Percentiles rank a stretch among this genome's conserved stretches.
These are phyloP conservation scores for Hemileia vastatrix DNA, from an alignment of 1,284 basidiomycete genomes.

Conservation along the genomic window DNA sequence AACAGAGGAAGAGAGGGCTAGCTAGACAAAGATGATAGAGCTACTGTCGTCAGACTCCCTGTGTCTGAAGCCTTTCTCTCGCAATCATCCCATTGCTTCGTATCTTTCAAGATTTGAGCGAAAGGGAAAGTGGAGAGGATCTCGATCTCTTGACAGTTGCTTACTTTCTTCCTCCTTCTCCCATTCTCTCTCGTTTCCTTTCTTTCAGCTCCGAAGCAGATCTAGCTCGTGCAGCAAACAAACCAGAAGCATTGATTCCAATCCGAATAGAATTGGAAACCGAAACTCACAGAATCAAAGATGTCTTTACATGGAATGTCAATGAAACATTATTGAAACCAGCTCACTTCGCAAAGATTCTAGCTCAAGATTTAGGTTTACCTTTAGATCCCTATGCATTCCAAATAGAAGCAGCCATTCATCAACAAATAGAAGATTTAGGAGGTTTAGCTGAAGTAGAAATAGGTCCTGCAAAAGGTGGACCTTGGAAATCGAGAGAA, in stretches of 20 bases:
- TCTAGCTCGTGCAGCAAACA: constrained; percentile 30
- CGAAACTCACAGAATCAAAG: constrained; percentile 39
- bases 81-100: too few species aligned
- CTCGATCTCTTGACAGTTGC: too few species aligned
- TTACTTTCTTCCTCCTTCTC: too few species aligned
- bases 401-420: constrained; percentile 36
- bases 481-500: constrained; percentile 5
- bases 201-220: constrained; percentile 29
- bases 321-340: constrained; percentile 36
- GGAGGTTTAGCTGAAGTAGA: constrained; percentile 22
- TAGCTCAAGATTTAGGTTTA: constrained; percentile 38
- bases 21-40: too few species aligned
- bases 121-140: too few species aligned
- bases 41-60: too few species aligned
- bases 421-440: constrained; percentile 38
- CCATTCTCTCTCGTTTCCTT: too few species aligned
- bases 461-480: constrained; percentile 20
- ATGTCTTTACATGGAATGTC: constrained; percentile 41
- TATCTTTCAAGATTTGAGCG: too few species aligned
- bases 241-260: constrained; percentile 36
- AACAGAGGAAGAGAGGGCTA: too few species aligned
- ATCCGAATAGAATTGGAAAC: constrained; percentile 42
- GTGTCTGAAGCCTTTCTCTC: too few species aligned
- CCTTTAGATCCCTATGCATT: constrained; percentile 37
- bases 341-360: constrained; percentile 34